Conservation (phyloP, 129 eudicot species). For the Artemisia tridentata region DNA sequence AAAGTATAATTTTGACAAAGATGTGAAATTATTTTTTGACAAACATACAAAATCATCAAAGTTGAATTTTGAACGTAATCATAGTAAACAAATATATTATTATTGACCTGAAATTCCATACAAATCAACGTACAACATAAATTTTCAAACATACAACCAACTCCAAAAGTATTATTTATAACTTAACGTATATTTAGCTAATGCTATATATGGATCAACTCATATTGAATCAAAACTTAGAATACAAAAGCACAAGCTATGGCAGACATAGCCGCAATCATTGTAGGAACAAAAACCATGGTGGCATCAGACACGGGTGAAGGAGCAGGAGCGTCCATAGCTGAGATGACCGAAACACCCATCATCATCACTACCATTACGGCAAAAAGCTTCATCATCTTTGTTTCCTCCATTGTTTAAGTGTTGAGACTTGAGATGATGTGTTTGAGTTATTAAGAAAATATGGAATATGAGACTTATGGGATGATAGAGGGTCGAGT, state of each 20-base stretch:
- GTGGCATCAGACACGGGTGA: constrained; percentile 25
- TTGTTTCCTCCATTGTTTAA: constrained; percentile 14
- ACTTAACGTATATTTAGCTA: background rate
- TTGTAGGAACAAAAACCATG: constrained; percentile 8
- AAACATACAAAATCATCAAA: no score
- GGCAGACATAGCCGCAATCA: constrained; percentile 14
- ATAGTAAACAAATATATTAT: background rate
- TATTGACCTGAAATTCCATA: background rate
- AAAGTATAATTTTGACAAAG: no score
- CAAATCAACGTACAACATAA: background rate
- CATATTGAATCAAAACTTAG: constrained; percentile 2
- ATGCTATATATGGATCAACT: background rate
- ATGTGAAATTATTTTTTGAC: no score
- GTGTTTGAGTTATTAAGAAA: background rate
- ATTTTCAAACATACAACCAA: background rate
- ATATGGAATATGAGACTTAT: constrained; percentile 1
- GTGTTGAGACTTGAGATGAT: no score
- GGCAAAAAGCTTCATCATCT: constrained; percentile 23
- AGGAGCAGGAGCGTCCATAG: constrained; percentile 25
- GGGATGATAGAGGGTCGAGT: background rate
- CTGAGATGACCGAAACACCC: constrained; percentile 18
- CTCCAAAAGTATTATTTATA: background rate
- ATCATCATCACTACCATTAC: constrained; percentile 14
- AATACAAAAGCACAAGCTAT: constrained; percentile 17
- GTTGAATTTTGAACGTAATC: background rate